phyloP scores from a whole-genome alignment of 768 basidiomycete species.

The Daedaleopsis sinensis region DNA sequence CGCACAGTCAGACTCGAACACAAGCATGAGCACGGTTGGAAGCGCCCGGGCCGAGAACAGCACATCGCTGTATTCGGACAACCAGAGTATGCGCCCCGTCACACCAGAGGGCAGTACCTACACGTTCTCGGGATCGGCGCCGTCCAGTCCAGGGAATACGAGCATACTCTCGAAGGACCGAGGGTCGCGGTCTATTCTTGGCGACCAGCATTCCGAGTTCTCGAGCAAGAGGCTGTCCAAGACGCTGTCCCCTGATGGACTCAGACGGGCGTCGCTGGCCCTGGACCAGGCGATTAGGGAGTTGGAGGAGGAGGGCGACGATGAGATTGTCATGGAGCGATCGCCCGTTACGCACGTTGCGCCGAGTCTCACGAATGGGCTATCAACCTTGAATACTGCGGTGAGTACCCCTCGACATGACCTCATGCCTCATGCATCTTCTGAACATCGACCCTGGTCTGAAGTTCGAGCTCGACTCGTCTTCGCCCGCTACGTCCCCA shows the following conservation, averaged over 20 bases:
- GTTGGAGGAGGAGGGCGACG: constrained; percentile 63
- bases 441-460: not conserved
- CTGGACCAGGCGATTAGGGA: constrained; percentile 77
- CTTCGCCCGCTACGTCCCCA: constrained; percentile 23
- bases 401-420: constrained; percentile 20
- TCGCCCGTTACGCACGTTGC: constrained; percentile 39
- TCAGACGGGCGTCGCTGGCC: constrained; percentile 72
- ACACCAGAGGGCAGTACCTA: constrained; percentile 57
- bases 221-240: constrained; percentile 46
- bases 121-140: constrained; percentile 40
- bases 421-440: constrained; percentile 16
- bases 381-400: constrained; percentile 14
- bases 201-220: constrained; percentile 24
- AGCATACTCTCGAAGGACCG: constrained; percentile 28
- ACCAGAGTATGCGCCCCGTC: constrained; percentile 49
- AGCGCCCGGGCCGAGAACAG: constrained; percentile 49
- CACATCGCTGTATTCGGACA: constrained; percentile 46
- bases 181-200: constrained; percentile 41
- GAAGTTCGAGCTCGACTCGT: constrained; percentile 22
- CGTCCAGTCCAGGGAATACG: constrained; percentile 46
- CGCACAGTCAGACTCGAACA: constrained; percentile 47
- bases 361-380: constrained; percentile 14
- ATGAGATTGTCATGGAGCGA: constrained; percentile 76
- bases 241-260: constrained; percentile 50
- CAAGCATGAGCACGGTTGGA: constrained; percentile 41